Percentiles rank a stretch among this genome's conserved stretches.
These are phyloP conservation scores for Blastocystis sp. DNA, from an alignment of 352 stramenopile genomes.

Conservation along the genomic window DNA sequence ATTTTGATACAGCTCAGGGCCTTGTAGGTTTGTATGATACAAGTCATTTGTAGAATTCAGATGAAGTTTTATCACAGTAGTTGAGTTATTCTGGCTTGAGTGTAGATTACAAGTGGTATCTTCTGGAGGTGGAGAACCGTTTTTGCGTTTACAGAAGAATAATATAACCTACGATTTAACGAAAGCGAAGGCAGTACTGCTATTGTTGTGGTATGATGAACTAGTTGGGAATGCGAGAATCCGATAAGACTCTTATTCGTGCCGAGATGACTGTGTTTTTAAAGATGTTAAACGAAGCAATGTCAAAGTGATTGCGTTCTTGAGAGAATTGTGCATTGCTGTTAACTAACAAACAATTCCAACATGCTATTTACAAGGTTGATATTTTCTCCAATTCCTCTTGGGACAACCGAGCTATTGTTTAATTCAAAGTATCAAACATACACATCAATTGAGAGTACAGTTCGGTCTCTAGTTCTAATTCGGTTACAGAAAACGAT, in stretches of 20 bases:
- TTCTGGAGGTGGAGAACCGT: not conserved
- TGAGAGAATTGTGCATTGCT: not conserved
- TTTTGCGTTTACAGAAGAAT: conserved; percentile 39
- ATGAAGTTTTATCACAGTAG: conserved; percentile 25
- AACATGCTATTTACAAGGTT: not conserved
- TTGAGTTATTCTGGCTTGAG: not conserved
- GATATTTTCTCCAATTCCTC: not conserved
- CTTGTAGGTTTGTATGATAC: not conserved
- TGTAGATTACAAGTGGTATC: conserved; percentile 34
- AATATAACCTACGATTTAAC: conserved; percentile 33
- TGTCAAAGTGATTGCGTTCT: not conserved
- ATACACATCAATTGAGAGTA: not conserved
- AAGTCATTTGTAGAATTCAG: not conserved
- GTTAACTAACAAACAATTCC: too few relatives aligned
- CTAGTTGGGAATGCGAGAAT: not conserved
- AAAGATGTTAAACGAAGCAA: conserved; percentile 17
- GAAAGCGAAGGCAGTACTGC: not conserved
- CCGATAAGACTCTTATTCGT: conserved; percentile 17
- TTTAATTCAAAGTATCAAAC: not conserved
- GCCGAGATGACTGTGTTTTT: conserved; percentile 8
- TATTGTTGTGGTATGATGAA: not conserved
- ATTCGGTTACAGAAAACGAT: not conserved
- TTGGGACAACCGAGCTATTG: not conserved
- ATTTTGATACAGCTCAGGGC: not conserved
- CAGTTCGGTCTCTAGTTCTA: not conserved